phyloP scores from a whole-genome alignment of 1,139 yeast species.

The Pichia sp. region DNA sequence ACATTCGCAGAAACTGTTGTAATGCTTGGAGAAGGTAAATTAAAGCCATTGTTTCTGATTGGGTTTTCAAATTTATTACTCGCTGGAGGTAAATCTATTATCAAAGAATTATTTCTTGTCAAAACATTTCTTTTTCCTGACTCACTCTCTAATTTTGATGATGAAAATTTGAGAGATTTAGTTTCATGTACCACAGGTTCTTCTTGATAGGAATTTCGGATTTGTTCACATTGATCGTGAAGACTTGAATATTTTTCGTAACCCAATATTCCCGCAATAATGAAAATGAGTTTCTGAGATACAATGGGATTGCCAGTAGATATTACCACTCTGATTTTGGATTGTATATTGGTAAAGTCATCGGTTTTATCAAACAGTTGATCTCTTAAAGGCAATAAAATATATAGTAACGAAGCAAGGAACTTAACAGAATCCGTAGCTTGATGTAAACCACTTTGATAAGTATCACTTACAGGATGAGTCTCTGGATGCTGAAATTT shows the following conservation, averaged over 20 bases:
- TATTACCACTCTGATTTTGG: slow-evolving; percentile 37
- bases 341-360: slow-evolving; percentile 23
- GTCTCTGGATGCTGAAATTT: slow-evolving; percentile 14
- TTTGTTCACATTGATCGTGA: slow-evolving; percentile 4
- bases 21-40: slow-evolving; percentile 20
- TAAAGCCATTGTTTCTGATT: slow-evolving; percentile 2
- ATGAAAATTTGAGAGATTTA: neutral
- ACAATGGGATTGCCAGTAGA: slow-evolving; percentile 53
- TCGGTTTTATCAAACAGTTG: slow-evolving; percentile 34
- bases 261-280: slow-evolving; percentile 42
- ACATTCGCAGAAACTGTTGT: slow-evolving; percentile 16
- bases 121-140: neutral
- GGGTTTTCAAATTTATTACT: neutral
- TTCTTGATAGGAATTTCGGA: neutral
- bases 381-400: slow-evolving; percentile 35
- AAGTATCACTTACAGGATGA: neutral
- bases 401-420: slow-evolving; percentile 40
- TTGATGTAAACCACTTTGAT: neutral
- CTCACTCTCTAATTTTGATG: neutral
- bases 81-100: slow-evolving; percentile 8
- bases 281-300: slow-evolving; percentile 47
- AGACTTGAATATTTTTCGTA: slow-evolving; percentile 20
- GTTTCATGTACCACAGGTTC: neutral
- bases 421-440: slow-evolving; percentile 25
- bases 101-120: slow-evolving; percentile 6